phyloP scores from a whole-genome alignment of 371 early-diverging fungal genomes.

The Sporodiniella umbellata region DNA sequence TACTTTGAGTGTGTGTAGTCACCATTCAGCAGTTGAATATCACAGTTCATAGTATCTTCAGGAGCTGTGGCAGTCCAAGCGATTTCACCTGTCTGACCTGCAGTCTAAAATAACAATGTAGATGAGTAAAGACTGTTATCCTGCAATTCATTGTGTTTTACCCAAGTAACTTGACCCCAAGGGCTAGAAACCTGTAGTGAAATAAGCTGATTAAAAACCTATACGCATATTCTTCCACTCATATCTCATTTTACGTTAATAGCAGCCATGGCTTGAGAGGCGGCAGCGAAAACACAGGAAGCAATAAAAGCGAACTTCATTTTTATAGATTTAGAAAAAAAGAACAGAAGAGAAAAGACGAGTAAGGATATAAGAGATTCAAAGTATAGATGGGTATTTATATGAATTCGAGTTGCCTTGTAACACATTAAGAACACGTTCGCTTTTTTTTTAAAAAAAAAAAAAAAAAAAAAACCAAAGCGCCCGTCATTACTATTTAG shows the following conservation, averaged over 20 bases:
- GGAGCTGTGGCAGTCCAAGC: slow-evolving; percentile 35
- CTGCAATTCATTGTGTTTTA: slow-evolving; percentile 10
- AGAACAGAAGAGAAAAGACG: slow-evolving; percentile 2
- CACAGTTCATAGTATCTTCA: slow-evolving; percentile 33
- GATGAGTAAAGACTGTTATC: neutral
- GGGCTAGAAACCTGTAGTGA: slow-evolving; percentile 36
- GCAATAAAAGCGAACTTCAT: slow-evolving; percentile 27
- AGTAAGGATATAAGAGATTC: neutral
- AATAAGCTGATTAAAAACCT: slow-evolving; percentile 4
- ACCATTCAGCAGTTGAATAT: slow-evolving; percentile 44
- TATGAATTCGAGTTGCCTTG: slow-evolving; percentile 8
- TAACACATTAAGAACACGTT: slow-evolving; percentile 28
- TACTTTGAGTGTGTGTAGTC: slow-evolving; percentile 39
- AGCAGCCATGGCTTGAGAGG: slow-evolving; percentile 21
- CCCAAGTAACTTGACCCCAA: slow-evolving; percentile 39
- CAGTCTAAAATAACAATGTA: slow-evolving; percentile 15
- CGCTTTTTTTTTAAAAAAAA: slow-evolving; percentile 9
- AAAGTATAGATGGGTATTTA: slow-evolving; percentile 3
- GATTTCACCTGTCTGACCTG: slow-evolving; percentile 44
- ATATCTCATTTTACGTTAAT: slow-evolving; percentile 14
- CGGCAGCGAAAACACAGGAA: slow-evolving; percentile 20
- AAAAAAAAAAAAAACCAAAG: slow-evolving; percentile 9
- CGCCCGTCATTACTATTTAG: slow-evolving; percentile 7
- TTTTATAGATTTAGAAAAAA: slow-evolving; percentile 2
- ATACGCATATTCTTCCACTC: neutral